Evolutionary conservation across 306 rosid species (phyloP), one percentile per base, ranked within the genome.

Genomic region (Trifolium fragiferum): DNA sequence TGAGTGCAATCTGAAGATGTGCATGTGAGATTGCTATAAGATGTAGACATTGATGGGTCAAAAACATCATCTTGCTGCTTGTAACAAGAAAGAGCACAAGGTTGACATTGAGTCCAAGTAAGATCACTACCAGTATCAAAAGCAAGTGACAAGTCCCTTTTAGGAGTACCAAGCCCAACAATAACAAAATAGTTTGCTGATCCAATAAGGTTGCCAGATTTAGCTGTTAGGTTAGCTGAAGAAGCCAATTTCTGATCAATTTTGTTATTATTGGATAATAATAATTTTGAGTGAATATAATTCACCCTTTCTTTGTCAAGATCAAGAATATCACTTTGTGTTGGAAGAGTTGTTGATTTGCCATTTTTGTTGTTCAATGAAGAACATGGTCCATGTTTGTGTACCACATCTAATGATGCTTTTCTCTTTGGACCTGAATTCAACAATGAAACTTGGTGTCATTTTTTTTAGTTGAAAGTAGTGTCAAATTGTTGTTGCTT

Each of bases 51-150:
- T 0, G 86, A 66, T 0, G 98, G 94, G 18, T 87, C 74, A 49
- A 76, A 88, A 14, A 80, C 85, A 0, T 68, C 66, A 5, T 92
- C 96, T 21, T 65, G 44, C 18, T 92, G 98, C 4, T 68, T 25
- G 58, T 90, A 92, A 74, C 98, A 92, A 2, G 46, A 76, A 1
- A 9, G 0, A 4, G 43, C 78, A 9, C 98, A 92, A 0, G 98
- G 98, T 51, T 80, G 2, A 15, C 98, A 92, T 41, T 92, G 98
- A 51, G 93, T 88, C 97, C 97, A 92, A 15, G 96, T 86, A 10
- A 89, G 83, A 37, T 84, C 91, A 60, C 97, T 89, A 0, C 89
- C 93, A 0, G 96, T 90, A 50, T 92, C 96, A 68, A 92, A 90
- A 14, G 71, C 23, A 3, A 92, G 92, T 0, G 93, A 82, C 7